A percentile compares a stretch with the other conserved stretches of the same genome.
Conservation (phyloP, 495 filamentous ascomycete genomes). For the Xylaria castorea region DNA sequence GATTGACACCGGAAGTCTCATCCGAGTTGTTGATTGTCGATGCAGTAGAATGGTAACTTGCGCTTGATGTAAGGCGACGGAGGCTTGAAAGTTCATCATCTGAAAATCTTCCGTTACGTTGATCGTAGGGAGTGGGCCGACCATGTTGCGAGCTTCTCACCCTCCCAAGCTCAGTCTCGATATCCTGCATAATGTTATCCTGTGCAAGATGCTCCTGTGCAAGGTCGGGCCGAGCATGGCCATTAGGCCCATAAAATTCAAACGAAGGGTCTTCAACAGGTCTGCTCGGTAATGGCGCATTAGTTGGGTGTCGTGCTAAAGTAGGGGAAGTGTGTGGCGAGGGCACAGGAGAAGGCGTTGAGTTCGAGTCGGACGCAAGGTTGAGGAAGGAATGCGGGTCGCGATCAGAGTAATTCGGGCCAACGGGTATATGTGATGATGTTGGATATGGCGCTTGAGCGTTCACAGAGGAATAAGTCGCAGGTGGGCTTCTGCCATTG, state of each 20-base stretch:
- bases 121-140: constrained; percentile 38
- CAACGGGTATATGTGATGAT: constrained; percentile 55
- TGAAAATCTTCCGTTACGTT: constrained; percentile 49
- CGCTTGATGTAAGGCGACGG: constrained; percentile 44
- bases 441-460: constrained; percentile 55
- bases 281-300: constrained; percentile 60
- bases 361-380: constrained; percentile 51
- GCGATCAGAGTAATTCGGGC: constrained; percentile 50
- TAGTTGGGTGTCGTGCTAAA: constrained; percentile 60
- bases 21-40: constrained; percentile 50
- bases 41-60: constrained; percentile 55
- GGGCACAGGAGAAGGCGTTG: constrained; percentile 48
- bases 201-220: constrained; percentile 50
- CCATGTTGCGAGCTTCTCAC: constrained; percentile 32
- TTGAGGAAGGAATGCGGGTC: constrained; percentile 51
- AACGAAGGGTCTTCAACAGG: constrained; percentile 53
- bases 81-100: constrained; percentile 53
- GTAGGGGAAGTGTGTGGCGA: constrained; percentile 47
- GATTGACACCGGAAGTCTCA: constrained; percentile 42
- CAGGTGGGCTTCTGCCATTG: constrained; percentile 34
- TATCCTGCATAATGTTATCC: constrained; percentile 61
- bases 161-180: constrained; percentile 56
- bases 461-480: constrained; percentile 42
- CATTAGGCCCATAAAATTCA: constrained; percentile 46
- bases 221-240: constrained; percentile 24